phyloP scores from a whole-genome alignment of 2,329 filamentous ascomycete species.

The Calonectria pseudoreteaudii region DNA sequence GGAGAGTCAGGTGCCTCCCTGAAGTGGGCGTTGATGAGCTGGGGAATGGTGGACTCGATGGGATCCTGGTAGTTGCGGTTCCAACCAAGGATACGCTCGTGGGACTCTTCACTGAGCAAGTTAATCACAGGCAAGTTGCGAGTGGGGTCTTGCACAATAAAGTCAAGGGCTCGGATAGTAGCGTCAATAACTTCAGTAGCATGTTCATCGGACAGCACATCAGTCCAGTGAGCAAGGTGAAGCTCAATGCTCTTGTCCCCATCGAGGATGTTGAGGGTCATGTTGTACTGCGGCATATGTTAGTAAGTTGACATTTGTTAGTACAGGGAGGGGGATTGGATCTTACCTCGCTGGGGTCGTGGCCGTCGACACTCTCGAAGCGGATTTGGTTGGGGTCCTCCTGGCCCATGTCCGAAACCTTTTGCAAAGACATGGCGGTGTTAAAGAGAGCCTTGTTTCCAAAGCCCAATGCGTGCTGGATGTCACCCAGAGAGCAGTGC shows the following conservation, averaged over 20 bases:
- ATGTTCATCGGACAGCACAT: not conserved
- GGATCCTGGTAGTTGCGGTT: not conserved
- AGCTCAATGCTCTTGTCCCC: not conserved
- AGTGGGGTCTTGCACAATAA: not conserved
- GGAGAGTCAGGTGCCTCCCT: not conserved
- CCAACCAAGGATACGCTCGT: not conserved
- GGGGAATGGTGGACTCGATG: not conserved
- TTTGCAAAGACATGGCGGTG: conserved; percentile 8
- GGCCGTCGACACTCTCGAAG: not conserved
- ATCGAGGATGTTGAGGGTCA: conserved; percentile 1
- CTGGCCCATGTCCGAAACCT: not conserved
- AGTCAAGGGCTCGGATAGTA: not conserved
- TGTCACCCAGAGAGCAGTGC: not conserved
- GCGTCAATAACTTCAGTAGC: not conserved
- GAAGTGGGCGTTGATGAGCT: conserved; percentile 4
- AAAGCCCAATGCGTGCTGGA: conserved; percentile 1
- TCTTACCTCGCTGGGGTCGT: not conserved
- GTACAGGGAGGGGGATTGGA: not conserved
- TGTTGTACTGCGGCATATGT: not conserved
- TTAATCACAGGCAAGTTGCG: not conserved
- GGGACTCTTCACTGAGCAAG: not conserved
- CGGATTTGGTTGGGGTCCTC: not conserved
- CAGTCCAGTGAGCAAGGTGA: not conserved
- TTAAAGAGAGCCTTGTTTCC: conserved; percentile 8
- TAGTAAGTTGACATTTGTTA: not conserved